A percentile compares a stretch with the other conserved stretches of the same genome.
Evolutionary conservation across 2,329 filamentous ascomycete species (phyloP).

Genomic region (Talaromyces sp.): DNA sequence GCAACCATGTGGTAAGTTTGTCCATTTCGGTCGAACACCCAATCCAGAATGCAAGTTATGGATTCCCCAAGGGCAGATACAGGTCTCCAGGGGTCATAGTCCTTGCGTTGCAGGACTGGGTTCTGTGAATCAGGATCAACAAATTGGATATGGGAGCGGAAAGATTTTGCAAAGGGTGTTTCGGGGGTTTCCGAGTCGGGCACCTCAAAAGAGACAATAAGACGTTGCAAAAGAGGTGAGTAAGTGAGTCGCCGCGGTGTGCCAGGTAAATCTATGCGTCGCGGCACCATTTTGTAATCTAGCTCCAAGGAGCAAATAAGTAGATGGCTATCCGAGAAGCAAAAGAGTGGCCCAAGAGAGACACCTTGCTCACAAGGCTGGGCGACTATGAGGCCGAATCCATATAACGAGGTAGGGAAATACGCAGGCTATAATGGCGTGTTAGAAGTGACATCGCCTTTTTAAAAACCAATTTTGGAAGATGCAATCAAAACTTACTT

Average conservation of each 20-base stretch:
- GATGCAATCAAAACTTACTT: conserved; percentile 32
- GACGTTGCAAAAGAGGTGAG: conserved; percentile 47
- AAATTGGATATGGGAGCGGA: conserved; percentile 41
- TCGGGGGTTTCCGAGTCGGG: conserved; percentile 29
- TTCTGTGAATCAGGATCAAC: conserved; percentile 40
- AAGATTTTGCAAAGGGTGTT: conserved; percentile 34
- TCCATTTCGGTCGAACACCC: conserved; percentile 39
- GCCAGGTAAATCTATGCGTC: conserved; percentile 44
- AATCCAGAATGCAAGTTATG: conserved; percentile 46
- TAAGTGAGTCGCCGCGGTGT: conserved; percentile 49
- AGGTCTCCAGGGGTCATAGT: conserved; percentile 13
- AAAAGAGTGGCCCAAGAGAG: conserved; percentile 50
- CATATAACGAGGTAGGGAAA: conserved; percentile 38
- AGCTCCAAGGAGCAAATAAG: conserved; percentile 52
- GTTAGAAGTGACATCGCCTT: too few species aligned
- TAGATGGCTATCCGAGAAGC: conserved; percentile 51
- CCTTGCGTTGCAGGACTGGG: conserved; percentile 16
- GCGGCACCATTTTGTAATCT: conserved; percentile 44
- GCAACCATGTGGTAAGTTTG: conserved; percentile 45
- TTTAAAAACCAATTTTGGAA: too few species aligned
- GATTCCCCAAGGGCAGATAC: conserved; percentile 35
- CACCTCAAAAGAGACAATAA: conserved; percentile 53
- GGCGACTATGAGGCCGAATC: conserved; percentile 39
- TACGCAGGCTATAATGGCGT: conserved; percentile 37
- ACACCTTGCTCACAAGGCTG: conserved; percentile 22